Percentiles rank a stretch among this genome's conserved stretches.
Evolutionary conservation across 345 rosid species (phyloP).

Genomic region (Linum tenue): DNA sequence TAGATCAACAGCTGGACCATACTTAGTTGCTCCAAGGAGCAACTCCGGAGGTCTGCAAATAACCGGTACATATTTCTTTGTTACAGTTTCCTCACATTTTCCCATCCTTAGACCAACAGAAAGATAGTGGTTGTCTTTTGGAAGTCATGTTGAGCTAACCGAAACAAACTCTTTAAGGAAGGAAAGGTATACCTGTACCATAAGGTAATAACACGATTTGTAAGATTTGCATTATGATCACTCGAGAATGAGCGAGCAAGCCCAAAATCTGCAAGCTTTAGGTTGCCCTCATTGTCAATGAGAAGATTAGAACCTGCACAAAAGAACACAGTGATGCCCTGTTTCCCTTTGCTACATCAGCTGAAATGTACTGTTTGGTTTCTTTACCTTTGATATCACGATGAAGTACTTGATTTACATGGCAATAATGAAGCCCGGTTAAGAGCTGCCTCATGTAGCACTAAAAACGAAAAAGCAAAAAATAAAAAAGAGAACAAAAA

Average conservation of each 20-base stretch:
- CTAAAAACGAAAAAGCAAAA: conserved; percentile 16
- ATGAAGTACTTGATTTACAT: conserved; percentile 91
- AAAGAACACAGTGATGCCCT: conserved; percentile 4
- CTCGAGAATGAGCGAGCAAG: conserved; percentile 75
- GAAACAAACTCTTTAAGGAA: not conserved
- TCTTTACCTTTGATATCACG: conserved; percentile 81
- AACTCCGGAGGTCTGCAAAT: conserved; percentile 82
- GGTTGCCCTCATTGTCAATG: conserved; percentile 81
- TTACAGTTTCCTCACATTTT: not conserved
- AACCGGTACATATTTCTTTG: not conserved
- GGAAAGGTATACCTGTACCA: conserved; percentile 70
- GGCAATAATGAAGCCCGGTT: conserved; percentile 95
- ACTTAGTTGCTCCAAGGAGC: conserved; percentile 88
- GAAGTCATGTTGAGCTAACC: not conserved
- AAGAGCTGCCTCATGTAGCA: conserved; percentile 97
- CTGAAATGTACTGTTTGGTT: not conserved
- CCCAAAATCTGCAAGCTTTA: conserved; percentile 95
- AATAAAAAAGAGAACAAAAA: conserved; percentile 5
- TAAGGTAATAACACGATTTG: conserved; percentile 84
- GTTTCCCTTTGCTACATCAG: conserved; percentile 4
- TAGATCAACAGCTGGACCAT: conserved; percentile 95
- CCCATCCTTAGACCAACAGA: conserved; percentile 3
- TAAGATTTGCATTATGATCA: conserved; percentile 67
- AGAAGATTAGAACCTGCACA: conserved; percentile 90
- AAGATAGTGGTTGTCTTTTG: not conserved